Evolutionary conservation across 2,329 filamentous ascomycete species (phyloP), one percentile per base, ranked within the genome.

Genomic region (Magnaporthiopsis incrustans): DNA sequence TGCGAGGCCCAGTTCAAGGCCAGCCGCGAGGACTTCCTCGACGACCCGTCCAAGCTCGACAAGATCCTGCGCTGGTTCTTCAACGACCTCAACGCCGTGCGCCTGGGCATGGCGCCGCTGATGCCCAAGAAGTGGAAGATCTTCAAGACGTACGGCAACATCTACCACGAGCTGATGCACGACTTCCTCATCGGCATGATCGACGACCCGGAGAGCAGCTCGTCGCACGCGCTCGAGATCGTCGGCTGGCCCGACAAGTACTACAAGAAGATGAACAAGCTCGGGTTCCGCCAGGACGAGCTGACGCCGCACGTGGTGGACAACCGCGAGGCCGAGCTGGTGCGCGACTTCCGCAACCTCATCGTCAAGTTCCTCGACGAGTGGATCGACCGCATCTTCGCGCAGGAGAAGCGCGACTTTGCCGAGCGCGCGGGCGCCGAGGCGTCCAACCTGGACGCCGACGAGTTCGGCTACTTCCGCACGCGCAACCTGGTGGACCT

Each of bases 101-200:
- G 94, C 76, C 84, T 96, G 67, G 94, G 95, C 72, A 96, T 99
- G 91, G 86, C 90, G 66, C 85, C 86, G 33, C 82, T 99, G 63
- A 93, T 97, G 86, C 95, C 96, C 11, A 94, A 91, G 77, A 96
- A 95, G 76, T 99, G 95, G 95, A 93, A 89, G 73, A 97, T 99
- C 60, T 90, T 93, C 78, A 88, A 90, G 73, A 95, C 90, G 1
- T 99, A 96, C 75, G 89, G 88, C 66, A 85, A 90, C 71, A 93
- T 96, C 67, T 99, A 99, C 74, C 95, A 99, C 78, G 83, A 85
- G 68, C 84, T 94, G 69, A 98, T 99, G 94, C 95, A 96, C 78
- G 92, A 97, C 75, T 97, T 95, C 74, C 82, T 99, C 12, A 79
- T 96, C 63, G 85, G 81, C 32, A 86, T 92, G 73, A 88, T 98